Evolutionary conservation across 306 rosid genomes (phyloP), one percentile per base, ranked within the genome.

Genomic region (Glycyrrhiza uralensis): DNA sequence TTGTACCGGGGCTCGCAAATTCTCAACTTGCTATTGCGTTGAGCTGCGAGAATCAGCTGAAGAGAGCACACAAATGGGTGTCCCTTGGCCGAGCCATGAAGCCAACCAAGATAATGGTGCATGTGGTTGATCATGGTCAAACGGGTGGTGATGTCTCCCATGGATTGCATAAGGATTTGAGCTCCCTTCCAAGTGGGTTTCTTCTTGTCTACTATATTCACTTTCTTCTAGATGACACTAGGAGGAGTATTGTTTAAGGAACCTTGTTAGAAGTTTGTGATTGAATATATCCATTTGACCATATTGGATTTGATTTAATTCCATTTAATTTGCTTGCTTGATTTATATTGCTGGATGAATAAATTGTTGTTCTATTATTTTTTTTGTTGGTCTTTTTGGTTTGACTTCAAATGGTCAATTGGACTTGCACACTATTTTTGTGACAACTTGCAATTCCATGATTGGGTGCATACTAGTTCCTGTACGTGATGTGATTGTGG

Each of bases 131-230:
- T 74, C 75, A 77, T 35, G 69, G 30, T 76, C 79, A 75, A 74
- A 65, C n/a, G 42, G 77, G 70, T 61, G 66, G 46, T 79, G 72
- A 80, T 67, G 70, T 71, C 24, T 52, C 86, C 45, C 62, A 49
- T 52, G 75, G 81, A 65, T 67, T 66, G 83, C 76, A 60, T 22
- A 81, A 65, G 18, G 83, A 77, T 81, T 74, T 84, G 69, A 26
- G 15, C 74, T 79, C 82, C 5, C 81, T 85, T 66, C 88, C 88
- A 59, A 85, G 86, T 85, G 63, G 64, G 88, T 78, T 54, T 33
- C 32, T 0, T 45, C 3, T 60, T 67, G 28, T 80, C 60, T 69
- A 22, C 46, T 0, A 2, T 46, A n/a, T 60, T 68, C 46, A 41
- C 46, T 73, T 68, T 45, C 45, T 56, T 73, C 33, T 18, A 35